Percentiles rank a stretch among this genome's conserved stretches.
These are phyloP conservation scores for Penicillium oxalicum DNA, from an alignment of 2,329 filamentous ascomycete genomes.

Conservation along the genomic window DNA sequence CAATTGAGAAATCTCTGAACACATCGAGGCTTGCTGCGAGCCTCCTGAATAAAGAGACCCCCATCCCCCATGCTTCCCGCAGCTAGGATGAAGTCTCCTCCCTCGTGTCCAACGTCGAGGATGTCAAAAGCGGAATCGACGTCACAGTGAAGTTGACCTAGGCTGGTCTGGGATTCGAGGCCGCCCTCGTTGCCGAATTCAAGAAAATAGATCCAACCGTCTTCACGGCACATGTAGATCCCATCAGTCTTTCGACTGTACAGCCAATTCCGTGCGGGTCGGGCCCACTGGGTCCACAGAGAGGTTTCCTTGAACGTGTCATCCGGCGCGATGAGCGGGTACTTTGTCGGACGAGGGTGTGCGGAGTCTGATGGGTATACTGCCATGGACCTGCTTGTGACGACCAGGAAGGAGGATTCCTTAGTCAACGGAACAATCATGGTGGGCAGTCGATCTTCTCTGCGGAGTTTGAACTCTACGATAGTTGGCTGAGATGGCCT, in stretches of 20 bases:
- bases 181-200: slow-evolving; percentile 56
- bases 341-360: slow-evolving; percentile 28
- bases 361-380: slow-evolving; percentile 39
- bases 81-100: slow-evolving; percentile 71
- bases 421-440: slow-evolving; percentile 67
- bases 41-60: slow-evolving; percentile 64
- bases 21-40: slow-evolving; percentile 49
- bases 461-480: slow-evolving; percentile 26
- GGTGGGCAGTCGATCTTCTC: slow-evolving; percentile 53
- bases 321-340: slow-evolving; percentile 26
- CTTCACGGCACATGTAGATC: slow-evolving; percentile 81
- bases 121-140: slow-evolving; percentile 78
- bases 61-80: slow-evolving; percentile 75
- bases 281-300: slow-evolving; percentile 79
- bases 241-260: slow-evolving; percentile 64
- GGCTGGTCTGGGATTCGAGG: slow-evolving; percentile 51
- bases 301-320: slow-evolving; percentile 37
- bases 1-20: slow-evolving; percentile 60
- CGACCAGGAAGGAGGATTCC: slow-evolving; percentile 62
- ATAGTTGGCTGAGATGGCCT: slow-evolving; percentile 21
- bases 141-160: slow-evolving; percentile 64
- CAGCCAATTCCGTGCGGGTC: slow-evolving; percentile 61
- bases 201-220: slow-evolving; percentile 70
- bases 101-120: slow-evolving; percentile 54
- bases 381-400: slow-evolving; percentile 55